Evolutionary conservation across 306 rosid genomes (phyloP).

Genomic region (Mimosa bimucronata): DNA sequence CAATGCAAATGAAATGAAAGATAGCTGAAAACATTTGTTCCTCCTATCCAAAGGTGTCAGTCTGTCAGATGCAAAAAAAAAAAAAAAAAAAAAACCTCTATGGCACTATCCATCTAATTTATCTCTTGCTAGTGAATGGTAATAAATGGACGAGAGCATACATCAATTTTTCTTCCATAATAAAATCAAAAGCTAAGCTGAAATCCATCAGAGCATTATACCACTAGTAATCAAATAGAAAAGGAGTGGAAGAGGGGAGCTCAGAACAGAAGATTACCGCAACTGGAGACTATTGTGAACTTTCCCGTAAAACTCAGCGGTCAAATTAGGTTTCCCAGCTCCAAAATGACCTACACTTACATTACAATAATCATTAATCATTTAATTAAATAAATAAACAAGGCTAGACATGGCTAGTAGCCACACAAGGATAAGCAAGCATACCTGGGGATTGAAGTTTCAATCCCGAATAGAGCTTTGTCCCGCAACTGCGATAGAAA

Average conservation of each 20-base stretch:
- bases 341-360: constrained; percentile 56
- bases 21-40: neutral
- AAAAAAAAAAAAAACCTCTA: too few species aligned
- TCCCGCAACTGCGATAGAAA: constrained; percentile 47
- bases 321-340: constrained; percentile 59
- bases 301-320: constrained; percentile 71
- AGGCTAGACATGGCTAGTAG: constrained; percentile 12
- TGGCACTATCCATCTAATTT: neutral
- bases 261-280: constrained; percentile 51
- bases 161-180: neutral
- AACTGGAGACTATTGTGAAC: constrained; percentile 65
- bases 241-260: neutral
- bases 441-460: constrained; percentile 72
- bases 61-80: neutral
- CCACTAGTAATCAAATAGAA: neutral
- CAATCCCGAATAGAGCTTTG: constrained; percentile 76
- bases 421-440: neutral
- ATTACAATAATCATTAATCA: neutral
- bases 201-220: neutral
- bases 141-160: constrained; percentile 3
- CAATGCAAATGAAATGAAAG: constrained; percentile 11
- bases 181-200: neutral
- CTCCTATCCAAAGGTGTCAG: neutral
- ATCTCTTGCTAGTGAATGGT: neutral
- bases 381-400: constrained; percentile 8